phyloP scores from a whole-genome alignment of 75 land plant species.

The Picea glauca region DNA sequence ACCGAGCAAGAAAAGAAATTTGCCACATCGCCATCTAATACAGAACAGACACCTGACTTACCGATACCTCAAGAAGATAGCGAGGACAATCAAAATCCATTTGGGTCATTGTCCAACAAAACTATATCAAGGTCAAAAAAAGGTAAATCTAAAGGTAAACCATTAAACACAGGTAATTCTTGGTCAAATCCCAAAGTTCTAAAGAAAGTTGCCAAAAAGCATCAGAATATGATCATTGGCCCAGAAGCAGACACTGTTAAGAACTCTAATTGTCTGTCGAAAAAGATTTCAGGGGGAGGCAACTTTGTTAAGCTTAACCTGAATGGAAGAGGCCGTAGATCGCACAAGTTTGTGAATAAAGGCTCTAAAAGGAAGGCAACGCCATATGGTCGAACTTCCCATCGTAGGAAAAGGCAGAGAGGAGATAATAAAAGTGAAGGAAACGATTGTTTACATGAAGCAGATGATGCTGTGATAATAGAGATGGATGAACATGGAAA shows the following conservation, averaged over 20 bases:
- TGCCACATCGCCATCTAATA: background rate
- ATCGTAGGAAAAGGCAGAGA: constrained; percentile 8
- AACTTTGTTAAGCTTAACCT: constrained; percentile 12
- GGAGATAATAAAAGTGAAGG: background rate
- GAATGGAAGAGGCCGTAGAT: constrained; percentile 3
- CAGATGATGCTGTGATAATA: background rate
- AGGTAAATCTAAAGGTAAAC: background rate
- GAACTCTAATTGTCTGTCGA: background rate
- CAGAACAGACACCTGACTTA: background rate
- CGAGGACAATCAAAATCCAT: background rate
- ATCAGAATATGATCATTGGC: constrained; percentile 10
- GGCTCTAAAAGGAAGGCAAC: constrained; percentile 6
- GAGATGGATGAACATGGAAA: constrained; percentile 8
- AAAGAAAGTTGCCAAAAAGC: background rate
- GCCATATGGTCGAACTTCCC: background rate
- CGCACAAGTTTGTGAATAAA: constrained; percentile 9
- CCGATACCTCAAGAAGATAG: background rate
- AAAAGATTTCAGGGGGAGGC: background rate
- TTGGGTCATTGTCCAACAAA: background rate
- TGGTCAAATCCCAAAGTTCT: background rate
- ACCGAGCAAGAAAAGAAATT: background rate
- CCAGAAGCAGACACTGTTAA: background rate
- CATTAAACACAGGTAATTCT: background rate
- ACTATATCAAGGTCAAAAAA: background rate
- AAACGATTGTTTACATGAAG: background rate